Percentiles rank a stretch among this genome's conserved stretches.
These are phyloP conservation scores for Acanthamoeba sp. DNA, from an alignment of 208 protist species.

Conservation along the genomic window DNA sequence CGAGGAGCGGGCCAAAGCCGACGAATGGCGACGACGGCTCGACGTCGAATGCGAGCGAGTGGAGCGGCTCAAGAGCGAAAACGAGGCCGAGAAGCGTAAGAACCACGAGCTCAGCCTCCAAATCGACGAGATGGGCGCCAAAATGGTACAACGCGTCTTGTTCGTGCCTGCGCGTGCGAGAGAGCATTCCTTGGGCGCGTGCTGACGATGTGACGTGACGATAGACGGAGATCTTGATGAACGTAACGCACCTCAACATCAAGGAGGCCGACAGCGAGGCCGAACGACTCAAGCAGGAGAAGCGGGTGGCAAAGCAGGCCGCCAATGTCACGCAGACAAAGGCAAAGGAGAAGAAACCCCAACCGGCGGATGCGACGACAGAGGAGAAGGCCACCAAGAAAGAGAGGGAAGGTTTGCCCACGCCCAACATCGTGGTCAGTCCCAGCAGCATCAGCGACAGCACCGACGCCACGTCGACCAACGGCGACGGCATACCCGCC, in stretches of 20 bases:
- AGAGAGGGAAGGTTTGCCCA: neutral
- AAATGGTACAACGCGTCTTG: neutral
- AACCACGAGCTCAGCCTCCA: neutral
- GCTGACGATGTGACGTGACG: no score
- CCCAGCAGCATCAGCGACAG: neutral
- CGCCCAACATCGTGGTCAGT: neutral
- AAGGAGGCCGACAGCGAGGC: neutral
- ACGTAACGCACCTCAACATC: slow-evolving; percentile 28
- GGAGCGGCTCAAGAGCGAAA: neutral
- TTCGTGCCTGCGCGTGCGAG: no score
- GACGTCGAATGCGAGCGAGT: neutral
- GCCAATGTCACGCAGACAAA: neutral
- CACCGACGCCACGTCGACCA: neutral
- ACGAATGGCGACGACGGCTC: neutral
- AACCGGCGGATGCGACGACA: no score
- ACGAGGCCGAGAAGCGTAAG: neutral
- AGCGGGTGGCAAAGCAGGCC: neutral
- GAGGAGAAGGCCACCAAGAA: neutral
- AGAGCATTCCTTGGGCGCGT: no score
- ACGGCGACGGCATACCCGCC: neutral
- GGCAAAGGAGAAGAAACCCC: neutral
- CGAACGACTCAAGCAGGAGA: neutral
- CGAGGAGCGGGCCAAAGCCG: neutral
- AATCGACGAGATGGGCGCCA: slow-evolving; percentile 4
- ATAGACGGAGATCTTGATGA: slow-evolving; percentile 37